Conservation (phyloP, 805 yeast species). For the Clavispora vitiphila region DNA sequence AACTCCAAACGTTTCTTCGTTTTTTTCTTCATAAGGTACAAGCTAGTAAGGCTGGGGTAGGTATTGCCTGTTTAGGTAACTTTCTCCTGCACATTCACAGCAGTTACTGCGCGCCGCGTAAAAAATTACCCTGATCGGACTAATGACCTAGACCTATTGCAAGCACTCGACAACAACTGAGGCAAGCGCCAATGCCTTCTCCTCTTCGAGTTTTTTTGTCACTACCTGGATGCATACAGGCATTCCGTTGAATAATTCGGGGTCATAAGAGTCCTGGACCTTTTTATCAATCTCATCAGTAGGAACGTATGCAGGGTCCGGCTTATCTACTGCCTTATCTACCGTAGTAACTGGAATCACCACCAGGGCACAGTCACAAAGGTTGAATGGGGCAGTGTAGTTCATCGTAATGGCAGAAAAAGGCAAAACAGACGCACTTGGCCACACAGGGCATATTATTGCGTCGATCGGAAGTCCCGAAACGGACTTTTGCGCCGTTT, state of each 20-base stretch:
- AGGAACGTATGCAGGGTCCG: background rate
- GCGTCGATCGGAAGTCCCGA: constrained; percentile 1
- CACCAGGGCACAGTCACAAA: constrained; percentile 1
- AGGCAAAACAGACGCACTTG: background rate
- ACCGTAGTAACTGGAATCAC: constrained; percentile 1
- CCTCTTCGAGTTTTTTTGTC: background rate
- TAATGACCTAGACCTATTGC: background rate
- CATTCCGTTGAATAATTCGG: constrained; percentile 1
- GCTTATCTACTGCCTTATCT: background rate
- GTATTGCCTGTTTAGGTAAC: background rate
- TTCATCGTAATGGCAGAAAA: background rate
- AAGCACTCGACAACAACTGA: background rate
- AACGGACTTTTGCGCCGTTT: background rate
- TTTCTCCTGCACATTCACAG: background rate
- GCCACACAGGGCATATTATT: constrained; percentile 1
- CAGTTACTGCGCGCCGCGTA: background rate
- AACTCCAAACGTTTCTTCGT: background rate
- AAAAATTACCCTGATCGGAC: background rate
- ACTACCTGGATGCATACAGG: constrained; percentile 3
- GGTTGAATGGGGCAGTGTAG: constrained; percentile 1
- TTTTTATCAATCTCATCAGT: background rate
- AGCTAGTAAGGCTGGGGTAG: background rate
- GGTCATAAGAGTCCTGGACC: background rate
- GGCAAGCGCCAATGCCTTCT: constrained; percentile 1
- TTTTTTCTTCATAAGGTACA: background rate